Evolutionary conservation across 2,329 filamentous ascomycete genomes (phyloP).

Genomic region (Sporothrix curviconia): DNA sequence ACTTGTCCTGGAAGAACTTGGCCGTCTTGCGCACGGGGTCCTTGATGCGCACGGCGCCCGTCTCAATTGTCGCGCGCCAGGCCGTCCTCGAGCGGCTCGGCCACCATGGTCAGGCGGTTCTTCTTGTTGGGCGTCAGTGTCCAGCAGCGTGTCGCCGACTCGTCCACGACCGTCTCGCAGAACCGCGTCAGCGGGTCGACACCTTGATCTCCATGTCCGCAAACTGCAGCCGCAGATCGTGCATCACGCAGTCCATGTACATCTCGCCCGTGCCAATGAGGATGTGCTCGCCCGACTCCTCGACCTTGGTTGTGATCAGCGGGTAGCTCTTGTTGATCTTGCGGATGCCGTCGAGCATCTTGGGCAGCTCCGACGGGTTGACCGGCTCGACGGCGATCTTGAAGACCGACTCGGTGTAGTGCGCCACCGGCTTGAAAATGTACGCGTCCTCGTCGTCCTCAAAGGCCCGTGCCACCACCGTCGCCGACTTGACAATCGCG

Average conservation of each 20-base stretch:
- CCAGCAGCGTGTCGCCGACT: slow-evolving; percentile 96
- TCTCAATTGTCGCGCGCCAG: slow-evolving; percentile 94
- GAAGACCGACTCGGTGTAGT: slow-evolving; percentile 96
- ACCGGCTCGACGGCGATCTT: slow-evolving; percentile 98
- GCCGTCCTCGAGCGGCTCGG: slow-evolving; percentile 88
- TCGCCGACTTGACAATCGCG: slow-evolving; percentile 96
- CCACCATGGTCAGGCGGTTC: slow-evolving; percentile 98
- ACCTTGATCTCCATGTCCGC: slow-evolving; percentile 99
- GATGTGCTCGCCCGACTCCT: slow-evolving; percentile 95
- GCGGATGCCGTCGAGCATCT: slow-evolving; percentile 94
- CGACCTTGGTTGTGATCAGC: slow-evolving; percentile 90
- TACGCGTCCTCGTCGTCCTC: slow-evolving; percentile 87
- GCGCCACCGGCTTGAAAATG: slow-evolving; percentile 86
- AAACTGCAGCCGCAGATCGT: slow-evolving; percentile 87
- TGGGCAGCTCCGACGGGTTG: slow-evolving; percentile 93
- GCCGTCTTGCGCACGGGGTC: slow-evolving; percentile 89
- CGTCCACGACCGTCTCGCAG: slow-evolving; percentile 96
- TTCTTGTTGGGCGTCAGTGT: slow-evolving; percentile 98
- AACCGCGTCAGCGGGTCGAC: slow-evolving; percentile 93
- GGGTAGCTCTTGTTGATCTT: slow-evolving; percentile 99
- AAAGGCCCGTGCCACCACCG: slow-evolving; percentile 71
- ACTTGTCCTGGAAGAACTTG: slow-evolving; percentile 94
- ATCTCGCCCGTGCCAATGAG: slow-evolving; percentile 91
- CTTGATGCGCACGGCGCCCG: slow-evolving; percentile 80
- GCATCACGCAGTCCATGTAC: slow-evolving; percentile 99